phyloP scores from a whole-genome alignment of 179 eudicot genomes.

The Nepenthes alata region DNA sequence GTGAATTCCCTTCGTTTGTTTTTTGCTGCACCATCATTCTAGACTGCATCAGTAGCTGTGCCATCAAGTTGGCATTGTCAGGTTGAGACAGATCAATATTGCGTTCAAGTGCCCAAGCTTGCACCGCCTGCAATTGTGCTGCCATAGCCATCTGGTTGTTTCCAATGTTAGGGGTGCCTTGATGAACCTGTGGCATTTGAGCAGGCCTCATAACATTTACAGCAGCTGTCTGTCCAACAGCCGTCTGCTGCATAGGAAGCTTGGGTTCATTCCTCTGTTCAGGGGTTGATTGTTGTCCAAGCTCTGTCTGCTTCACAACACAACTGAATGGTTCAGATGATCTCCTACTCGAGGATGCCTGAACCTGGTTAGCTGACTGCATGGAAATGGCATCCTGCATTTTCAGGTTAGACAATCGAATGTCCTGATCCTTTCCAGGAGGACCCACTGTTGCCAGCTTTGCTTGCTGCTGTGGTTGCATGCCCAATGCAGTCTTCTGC shows the following conservation, averaged over 20 bases:
- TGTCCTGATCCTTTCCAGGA: slow-evolving; percentile 50
- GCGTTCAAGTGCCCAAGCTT: slow-evolving; percentile 76
- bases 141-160: slow-evolving; percentile 58
- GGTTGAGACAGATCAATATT: slow-evolving; percentile 82
- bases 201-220: slow-evolving; percentile 38
- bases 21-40: slow-evolving; percentile 67
- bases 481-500: slow-evolving; percentile 46
- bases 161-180: slow-evolving; percentile 40
- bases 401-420: slow-evolving; percentile 33
- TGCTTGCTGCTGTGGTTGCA: slow-evolving; percentile 60
- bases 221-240: slow-evolving; percentile 42
- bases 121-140: slow-evolving; percentile 59
- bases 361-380: slow-evolving; percentile 55
- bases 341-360: slow-evolving; percentile 49
- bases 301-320: slow-evolving; percentile 46
- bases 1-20: slow-evolving; percentile 56
- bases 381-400: slow-evolving; percentile 42
- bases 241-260: slow-evolving; percentile 34
- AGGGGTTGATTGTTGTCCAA: slow-evolving; percentile 27
- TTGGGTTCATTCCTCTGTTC: slow-evolving; percentile 53
- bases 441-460: slow-evolving; percentile 48
- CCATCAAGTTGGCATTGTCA: slow-evolving; percentile 67
- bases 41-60: slow-evolving; percentile 76
- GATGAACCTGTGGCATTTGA: slow-evolving; percentile 43
- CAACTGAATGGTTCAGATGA: slow-evolving; percentile 42